These are phyloP conservation scores for Lichtheimia corymbifera DNA, from an alignment of 371 early-diverging fungal genomes.

Conservation along the genomic window DNA sequence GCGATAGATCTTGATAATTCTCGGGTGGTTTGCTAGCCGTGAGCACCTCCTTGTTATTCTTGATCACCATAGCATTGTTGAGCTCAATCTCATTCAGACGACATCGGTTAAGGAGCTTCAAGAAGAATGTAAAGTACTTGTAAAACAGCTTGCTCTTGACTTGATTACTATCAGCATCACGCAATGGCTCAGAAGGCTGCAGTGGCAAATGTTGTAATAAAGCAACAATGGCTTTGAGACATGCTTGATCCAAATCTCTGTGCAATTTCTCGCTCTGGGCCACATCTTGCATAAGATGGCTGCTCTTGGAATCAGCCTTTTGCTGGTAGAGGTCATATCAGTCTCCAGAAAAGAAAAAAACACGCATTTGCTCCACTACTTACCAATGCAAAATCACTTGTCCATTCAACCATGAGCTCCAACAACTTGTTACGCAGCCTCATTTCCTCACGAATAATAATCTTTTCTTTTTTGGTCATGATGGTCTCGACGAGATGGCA, in stretches of 20 bases:
- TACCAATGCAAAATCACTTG: conserved; percentile 70
- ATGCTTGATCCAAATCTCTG: conserved; percentile 78
- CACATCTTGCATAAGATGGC: conserved; percentile 17
- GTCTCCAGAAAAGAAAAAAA: neutral
- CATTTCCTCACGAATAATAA: conserved; percentile 81
- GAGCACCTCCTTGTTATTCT: conserved; percentile 11
- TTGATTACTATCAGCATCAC: conserved; percentile 57
- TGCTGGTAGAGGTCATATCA: conserved; percentile 26
- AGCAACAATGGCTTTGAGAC: conserved; percentile 80
- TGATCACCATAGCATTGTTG: conserved; percentile 3
- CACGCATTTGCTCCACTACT: neutral
- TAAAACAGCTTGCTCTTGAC: conserved; percentile 75
- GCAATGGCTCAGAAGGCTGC: conserved; percentile 65
- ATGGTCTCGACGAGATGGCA: conserved; percentile 82
- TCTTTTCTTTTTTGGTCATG: conserved; percentile 75
- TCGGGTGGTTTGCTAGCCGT: conserved; percentile 11
- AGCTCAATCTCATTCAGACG: conserved; percentile 53
- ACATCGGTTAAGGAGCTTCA: conserved; percentile 81
- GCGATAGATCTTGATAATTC: conserved; percentile 48
- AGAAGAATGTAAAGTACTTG: conserved; percentile 82
- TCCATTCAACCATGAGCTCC: conserved; percentile 83
- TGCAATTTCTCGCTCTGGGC: conserved; percentile 58
- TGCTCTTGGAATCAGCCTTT: conserved; percentile 19
- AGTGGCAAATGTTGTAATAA: conserved; percentile 80
- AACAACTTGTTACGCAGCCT: conserved; percentile 78